Percentiles rank a stretch among this genome's conserved stretches.
Evolutionary conservation across 139 green algal genomes (phyloP).

Genomic region (Chlorella ohadii): DNA sequence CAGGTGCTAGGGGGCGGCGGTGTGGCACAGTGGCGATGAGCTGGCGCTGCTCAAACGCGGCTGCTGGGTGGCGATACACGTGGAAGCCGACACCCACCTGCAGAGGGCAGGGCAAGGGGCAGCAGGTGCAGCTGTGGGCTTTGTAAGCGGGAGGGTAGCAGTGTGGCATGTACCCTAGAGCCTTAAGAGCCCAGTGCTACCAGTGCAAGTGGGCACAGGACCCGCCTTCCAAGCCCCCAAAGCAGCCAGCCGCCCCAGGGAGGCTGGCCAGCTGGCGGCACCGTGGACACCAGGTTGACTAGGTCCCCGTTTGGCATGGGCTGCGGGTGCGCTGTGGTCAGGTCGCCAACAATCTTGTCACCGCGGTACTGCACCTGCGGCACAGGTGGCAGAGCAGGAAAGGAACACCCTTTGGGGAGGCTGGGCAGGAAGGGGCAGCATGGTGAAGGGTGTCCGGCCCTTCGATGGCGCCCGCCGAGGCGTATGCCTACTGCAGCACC

Average conservation of each 20-base stretch:
- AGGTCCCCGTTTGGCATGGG: slow-evolving; percentile 59
- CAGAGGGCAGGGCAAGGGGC: background rate
- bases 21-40: slow-evolving; percentile 52
- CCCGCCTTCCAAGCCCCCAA: too few relatives aligned
- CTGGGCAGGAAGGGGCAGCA: too few relatives aligned
- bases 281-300: slow-evolving; percentile 71
- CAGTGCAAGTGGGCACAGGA: too few relatives aligned
- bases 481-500: too few relatives aligned
- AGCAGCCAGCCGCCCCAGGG: too few relatives aligned
- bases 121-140: background rate
- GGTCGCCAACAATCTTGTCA: slow-evolving; percentile 59
- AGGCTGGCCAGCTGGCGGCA: slow-evolving; percentile 31
- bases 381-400: background rate
- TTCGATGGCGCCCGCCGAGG: too few relatives aligned
- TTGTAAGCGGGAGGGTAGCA: background rate
- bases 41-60: slow-evolving; percentile 33
- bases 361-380: slow-evolving; percentile 24
- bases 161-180: too few relatives aligned
- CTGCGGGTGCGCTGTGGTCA: slow-evolving; percentile 79
- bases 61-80: slow-evolving; percentile 31
- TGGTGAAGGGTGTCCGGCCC: too few relatives aligned
- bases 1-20: slow-evolving; percentile 48
- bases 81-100: slow-evolving; percentile 41
- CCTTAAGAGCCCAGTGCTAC: too few relatives aligned
- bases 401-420: background rate